A percentile compares a stretch with the other conserved stretches of the same genome.
These are phyloP conservation scores for Tylopilus orsonianus DNA, from an alignment of 1,284 basidiomycete species.

Conservation along the genomic window DNA sequence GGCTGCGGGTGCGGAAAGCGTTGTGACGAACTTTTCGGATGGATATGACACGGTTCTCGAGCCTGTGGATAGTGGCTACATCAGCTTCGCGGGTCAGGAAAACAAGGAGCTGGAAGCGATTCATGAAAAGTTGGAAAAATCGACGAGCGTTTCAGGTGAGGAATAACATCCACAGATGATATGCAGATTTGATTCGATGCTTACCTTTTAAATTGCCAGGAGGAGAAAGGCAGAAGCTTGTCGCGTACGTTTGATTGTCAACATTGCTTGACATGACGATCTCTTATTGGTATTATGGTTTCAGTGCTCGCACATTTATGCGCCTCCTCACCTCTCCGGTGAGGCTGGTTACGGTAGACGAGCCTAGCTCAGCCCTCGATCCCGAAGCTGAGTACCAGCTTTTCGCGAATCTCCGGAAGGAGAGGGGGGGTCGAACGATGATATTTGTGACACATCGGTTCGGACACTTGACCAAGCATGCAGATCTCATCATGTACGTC, in stretches of 20 bases:
- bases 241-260: constrained; percentile 32
- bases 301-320: constrained; percentile 43
- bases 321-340: constrained; percentile 43
- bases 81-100: constrained; percentile 33
- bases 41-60: constrained; percentile 34
- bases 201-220: constrained; percentile 20
- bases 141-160: constrained; percentile 36
- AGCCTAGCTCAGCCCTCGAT: constrained; percentile 55
- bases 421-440: constrained; percentile 60
- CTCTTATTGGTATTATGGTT: background rate
- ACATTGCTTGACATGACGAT: background rate
- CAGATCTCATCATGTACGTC: constrained; percentile 59
- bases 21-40: constrained; percentile 28
- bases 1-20: constrained; percentile 39
- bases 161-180: too few species aligned
- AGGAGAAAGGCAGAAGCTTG: constrained; percentile 43
- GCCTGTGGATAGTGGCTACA: constrained; percentile 27
- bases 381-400: constrained; percentile 49
- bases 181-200: background rate
- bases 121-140: constrained; percentile 36
- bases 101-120: constrained; percentile 36
- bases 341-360: constrained; percentile 49
- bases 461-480: constrained; percentile 62
- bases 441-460: constrained; percentile 71
- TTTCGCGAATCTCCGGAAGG: constrained; percentile 50